Evolutionary conservation across 140 eudicot species (phyloP), one percentile per base, ranked within the genome.

Genomic region (Ambrosia hybrid): DNA sequence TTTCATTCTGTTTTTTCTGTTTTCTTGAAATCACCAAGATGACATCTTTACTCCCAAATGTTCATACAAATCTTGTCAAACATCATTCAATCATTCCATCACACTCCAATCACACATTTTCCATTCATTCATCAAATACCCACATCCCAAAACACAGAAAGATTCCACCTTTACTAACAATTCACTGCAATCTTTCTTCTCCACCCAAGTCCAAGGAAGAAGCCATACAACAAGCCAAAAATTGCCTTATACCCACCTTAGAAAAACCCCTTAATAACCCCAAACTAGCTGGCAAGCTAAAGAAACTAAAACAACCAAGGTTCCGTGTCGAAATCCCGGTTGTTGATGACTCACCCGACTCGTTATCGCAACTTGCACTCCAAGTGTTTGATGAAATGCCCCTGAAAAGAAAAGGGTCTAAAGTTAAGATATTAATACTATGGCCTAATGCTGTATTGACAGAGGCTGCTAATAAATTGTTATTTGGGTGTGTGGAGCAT

Each of bases 151-250:
- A 59, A 75, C 62, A 87, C 63, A 78, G 62, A 62, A 76, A 57
- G 38, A 39, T 58, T 52, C 48, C 49, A n/a, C 57, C 57, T 38
- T 3, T 76, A 4, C 66, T 48, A 15, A 79, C 78, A 33, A 37
- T 75, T 11, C 76, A 41, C 7, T 79, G 83, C 55, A 67, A 78
- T 49, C 68, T 81, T 16, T 70, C 89, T 11, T 74, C 83, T 30
- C 98, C 95, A 9, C 96, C 98, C 17, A 70, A 84, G 15, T 75
- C 93, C 10, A 92, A 86, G 77, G 88, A 92, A 79, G 96, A 92
- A 82, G 98, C 96, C 49, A 81, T 92, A 59, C 82, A 67, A 61
- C 98, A 92, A 82, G 98, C 92, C 21, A 92, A 89, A 62, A 83
- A 82, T 13, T 82, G 91, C 70, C 89, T 92, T 48, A 76, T 78